phyloP scores from a whole-genome alignment of 768 basidiomycete genomes.

The Crassisporium funariophilum region DNA sequence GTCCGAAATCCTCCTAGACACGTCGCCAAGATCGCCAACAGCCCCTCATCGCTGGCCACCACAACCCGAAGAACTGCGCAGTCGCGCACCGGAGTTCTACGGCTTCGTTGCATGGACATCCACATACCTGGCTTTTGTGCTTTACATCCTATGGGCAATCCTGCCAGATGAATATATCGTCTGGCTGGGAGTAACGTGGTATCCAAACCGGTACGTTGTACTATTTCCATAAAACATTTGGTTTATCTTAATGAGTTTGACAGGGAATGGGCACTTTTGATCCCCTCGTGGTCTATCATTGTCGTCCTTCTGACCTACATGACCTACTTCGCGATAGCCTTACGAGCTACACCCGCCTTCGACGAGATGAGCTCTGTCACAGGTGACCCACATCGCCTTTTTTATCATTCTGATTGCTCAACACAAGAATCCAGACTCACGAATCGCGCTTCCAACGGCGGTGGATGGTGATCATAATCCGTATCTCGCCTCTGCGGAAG shows the following conservation, averaged over 20 bases:
- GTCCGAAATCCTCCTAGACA: constrained; percentile 21
- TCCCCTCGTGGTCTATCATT: constrained; percentile 79
- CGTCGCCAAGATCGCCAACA: constrained; percentile 23
- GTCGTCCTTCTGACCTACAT: constrained; percentile 75
- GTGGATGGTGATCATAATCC: constrained; percentile 36
- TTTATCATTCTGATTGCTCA: background rate
- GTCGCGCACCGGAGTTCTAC: constrained; percentile 82
- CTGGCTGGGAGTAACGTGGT: constrained; percentile 76
- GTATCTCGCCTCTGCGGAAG: constrained; percentile 51
- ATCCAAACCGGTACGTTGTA: constrained; percentile 72
- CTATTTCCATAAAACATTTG: background rate
- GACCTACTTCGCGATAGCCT: constrained; percentile 73
- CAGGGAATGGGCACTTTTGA: constrained; percentile 84
- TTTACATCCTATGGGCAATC: constrained; percentile 81
- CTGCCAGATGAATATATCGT: constrained; percentile 72
- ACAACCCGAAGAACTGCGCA: constrained; percentile 46
- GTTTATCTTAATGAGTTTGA: constrained; percentile 3
- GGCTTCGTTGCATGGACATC: constrained; percentile 89
- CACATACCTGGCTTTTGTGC: constrained; percentile 66
- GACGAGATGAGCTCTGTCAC: constrained; percentile 66
- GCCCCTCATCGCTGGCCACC: constrained; percentile 28
- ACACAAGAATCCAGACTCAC: constrained; percentile 47
- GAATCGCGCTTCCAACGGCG: constrained; percentile 49
- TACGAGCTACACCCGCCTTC: constrained; percentile 71
- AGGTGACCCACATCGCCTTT: constrained; percentile 43